These are phyloP conservation scores for Candida schatavii DNA, from an alignment of 805 yeast genomes.

Conservation along the genomic window DNA sequence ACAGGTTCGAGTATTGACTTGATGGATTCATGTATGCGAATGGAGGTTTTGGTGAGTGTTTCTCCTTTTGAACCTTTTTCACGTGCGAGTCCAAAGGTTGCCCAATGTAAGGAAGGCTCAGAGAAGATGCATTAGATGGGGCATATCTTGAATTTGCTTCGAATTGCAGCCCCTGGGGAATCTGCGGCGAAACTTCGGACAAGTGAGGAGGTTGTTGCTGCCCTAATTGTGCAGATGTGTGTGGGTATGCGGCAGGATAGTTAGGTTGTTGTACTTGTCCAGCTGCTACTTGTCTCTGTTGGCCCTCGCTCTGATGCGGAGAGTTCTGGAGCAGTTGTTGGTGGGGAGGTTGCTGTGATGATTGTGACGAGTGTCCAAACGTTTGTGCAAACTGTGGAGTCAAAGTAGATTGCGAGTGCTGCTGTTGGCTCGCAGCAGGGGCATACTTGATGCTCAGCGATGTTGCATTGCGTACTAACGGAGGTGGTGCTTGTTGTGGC, in stretches of 20 bases:
- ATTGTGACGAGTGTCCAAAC: too few species aligned
- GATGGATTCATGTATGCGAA: conserved; percentile 1
- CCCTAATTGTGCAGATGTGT: too few species aligned
- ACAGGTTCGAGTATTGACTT: conserved; percentile 1
- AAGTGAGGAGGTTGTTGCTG: too few species aligned
- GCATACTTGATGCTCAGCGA: background rate
- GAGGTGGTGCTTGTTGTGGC: conserved; percentile 1
- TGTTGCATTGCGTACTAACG: background rate
- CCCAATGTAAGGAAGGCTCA: conserved; percentile 10
- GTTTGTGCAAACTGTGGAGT: too few species aligned
- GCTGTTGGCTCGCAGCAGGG: conserved; percentile 1
- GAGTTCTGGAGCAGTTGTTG: too few species aligned
- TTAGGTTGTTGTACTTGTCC: too few species aligned
- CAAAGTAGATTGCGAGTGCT: background rate
- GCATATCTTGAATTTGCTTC: conserved; percentile 14
- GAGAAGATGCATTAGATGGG: conserved; percentile 21
- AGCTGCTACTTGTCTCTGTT: background rate
- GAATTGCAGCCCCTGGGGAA: background rate
- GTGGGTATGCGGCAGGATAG: too few species aligned
- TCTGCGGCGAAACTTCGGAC: background rate
- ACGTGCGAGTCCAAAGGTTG: background rate
- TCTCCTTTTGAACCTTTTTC: background rate
- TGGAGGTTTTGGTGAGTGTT: background rate
- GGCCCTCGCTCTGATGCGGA: too few species aligned
- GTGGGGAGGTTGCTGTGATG: too few species aligned